Evolutionary conservation across 768 basidiomycete species (phyloP).

Genomic region (Heimioporus sp.): DNA sequence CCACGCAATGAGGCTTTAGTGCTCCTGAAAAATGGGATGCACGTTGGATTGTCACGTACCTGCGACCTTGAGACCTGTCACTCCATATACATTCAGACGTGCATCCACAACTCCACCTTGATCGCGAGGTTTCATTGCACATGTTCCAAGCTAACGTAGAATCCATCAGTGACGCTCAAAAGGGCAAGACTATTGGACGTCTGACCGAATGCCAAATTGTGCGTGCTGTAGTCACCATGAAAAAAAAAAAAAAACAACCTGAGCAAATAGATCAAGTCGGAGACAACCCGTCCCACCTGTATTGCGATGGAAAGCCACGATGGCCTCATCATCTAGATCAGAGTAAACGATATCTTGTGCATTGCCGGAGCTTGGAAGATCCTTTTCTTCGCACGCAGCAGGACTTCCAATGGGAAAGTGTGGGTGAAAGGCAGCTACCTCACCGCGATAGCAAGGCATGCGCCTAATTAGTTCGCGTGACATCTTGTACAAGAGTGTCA

Average conservation of each 20-base stretch:
- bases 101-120: slow-evolving; percentile 11
- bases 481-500: slow-evolving; percentile 55
- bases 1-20: no score
- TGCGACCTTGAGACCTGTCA: slow-evolving; percentile 11
- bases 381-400: slow-evolving; percentile 21
- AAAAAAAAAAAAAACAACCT: not conserved
- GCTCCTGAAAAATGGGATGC: no score
- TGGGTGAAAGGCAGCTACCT: slow-evolving; percentile 14
- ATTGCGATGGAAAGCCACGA: slow-evolving; percentile 24
- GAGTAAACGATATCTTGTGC: slow-evolving; percentile 32
- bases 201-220: not conserved
- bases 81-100: slow-evolving; percentile 13
- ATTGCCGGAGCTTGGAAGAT: slow-evolving; percentile 17
- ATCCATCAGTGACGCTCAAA: not conserved
- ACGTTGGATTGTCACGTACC: slow-evolving; percentile 3
- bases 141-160: slow-evolving; percentile 53
- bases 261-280: not conserved
- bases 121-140: slow-evolving; percentile 54
- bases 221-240: not conserved
- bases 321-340: slow-evolving; percentile 31
- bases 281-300: not conserved
- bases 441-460: slow-evolving; percentile 34
- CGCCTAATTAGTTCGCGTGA: slow-evolving; percentile 51
- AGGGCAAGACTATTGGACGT: not conserved
- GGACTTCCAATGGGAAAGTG: slow-evolving; percentile 25